Percentiles rank a stretch among this genome's conserved stretches.
Conservation (phyloP, 176 grass and related monocot species). For the Bonia amplexicaulis region DNA sequence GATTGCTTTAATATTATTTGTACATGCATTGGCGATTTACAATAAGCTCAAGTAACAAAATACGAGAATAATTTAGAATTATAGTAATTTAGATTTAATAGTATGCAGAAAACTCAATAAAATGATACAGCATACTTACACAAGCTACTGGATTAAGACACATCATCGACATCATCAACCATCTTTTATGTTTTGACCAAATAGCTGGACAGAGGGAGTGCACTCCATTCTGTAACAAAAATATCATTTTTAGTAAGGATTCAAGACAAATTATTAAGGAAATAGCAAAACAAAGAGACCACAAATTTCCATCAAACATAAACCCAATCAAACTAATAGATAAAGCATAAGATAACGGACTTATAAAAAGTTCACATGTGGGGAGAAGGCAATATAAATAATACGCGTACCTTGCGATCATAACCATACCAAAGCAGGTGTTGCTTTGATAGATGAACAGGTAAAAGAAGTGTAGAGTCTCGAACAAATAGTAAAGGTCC, state of each 20-base stretch:
- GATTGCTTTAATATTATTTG: not conserved
- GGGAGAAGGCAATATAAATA: not conserved
- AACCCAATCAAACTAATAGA: not conserved
- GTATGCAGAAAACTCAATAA: not conserved
- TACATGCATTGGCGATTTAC: not conserved
- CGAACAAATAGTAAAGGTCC: constrained; percentile 89
- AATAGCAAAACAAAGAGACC: not conserved
- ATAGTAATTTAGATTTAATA: not conserved
- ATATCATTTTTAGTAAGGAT: not conserved
- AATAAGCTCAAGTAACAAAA: not conserved
- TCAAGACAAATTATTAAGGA: not conserved
- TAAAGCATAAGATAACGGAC: not conserved
- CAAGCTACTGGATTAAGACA: constrained; percentile 72
- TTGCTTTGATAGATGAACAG: constrained; percentile 91
- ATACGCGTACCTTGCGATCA: constrained; percentile 75
- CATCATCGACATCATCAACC: constrained; percentile 81
- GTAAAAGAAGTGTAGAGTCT: constrained; percentile 91
- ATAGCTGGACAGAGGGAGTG: constrained; percentile 76
- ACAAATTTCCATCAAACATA: not conserved
- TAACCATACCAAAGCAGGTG: constrained; percentile 99
- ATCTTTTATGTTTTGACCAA: constrained; percentile 76
- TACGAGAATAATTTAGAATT: not conserved
- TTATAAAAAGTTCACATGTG: not conserved
- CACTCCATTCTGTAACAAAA: constrained; percentile 60
- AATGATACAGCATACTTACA: constrained; percentile 32